Evolutionary conservation across 75 land plant genomes (phyloP), one percentile per base, ranked within the genome.

Genomic region (Sequoia sempervirens): DNA sequence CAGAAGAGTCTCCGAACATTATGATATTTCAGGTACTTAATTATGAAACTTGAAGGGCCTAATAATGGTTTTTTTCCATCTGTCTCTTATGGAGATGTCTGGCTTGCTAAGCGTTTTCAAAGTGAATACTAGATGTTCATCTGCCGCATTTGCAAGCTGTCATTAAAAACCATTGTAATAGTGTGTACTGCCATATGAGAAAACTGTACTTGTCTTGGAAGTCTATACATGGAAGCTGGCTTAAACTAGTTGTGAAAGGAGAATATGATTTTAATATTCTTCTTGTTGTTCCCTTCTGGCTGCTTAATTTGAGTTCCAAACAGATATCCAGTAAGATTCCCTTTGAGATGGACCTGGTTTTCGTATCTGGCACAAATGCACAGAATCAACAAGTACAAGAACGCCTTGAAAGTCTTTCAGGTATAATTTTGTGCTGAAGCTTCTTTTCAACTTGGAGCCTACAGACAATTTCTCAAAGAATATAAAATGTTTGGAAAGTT

Each of bases 21-120:
- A 81, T 88, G 78, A 88, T 97, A 79, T 91, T 95, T 88, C 99
- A 97, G 98, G 99, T 97, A 84, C 52, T 52, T 41, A 15, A 13
- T 83, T 41, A 53, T 2, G 5, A 41, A 26, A 40, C 12, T 18
- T 30, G 26, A 83, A 34, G 11, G 26, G 66, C 45, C 40, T 83
- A 34, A 84, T 17, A 41, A 34, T 83, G n/a, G 8, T 58, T n/a
- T 5, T 30, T 58, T 38, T 68, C 3, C 6, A 26, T 40, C 30
- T 52, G 2, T 32, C 23, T n/a, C 58, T 30, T n/a, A 1, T 52
- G 58, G 81, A 34, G 17, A 80, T 23, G 37, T 32, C 53, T 46
- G 4, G 32, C 14, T 80, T 52, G 58, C 10, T 26, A 80, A n/a
- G 58, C 32, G n/a, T 50, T 80, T 32, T 30, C 23, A 52, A 15